Conservation (phyloP, 1,284 basidiomycete genomes). For the Rhodotorula sp. region DNA sequence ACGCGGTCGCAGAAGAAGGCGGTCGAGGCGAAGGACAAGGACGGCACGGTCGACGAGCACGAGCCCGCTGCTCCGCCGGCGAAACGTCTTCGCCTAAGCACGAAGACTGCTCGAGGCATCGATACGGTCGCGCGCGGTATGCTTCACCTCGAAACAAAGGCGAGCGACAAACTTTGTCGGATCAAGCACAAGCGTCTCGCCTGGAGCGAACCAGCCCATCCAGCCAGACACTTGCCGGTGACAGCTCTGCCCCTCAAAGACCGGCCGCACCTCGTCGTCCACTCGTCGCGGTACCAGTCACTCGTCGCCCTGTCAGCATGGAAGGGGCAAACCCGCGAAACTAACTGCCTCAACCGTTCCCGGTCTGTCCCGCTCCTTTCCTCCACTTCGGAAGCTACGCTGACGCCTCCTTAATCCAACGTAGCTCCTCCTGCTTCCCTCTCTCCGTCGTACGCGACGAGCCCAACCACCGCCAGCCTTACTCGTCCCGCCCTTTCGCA, state of each 20-base stretch:
- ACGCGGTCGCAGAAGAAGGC: neutral
- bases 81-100: neutral
- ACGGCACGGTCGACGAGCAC: neutral
- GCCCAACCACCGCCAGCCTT: neutral
- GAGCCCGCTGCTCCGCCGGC: no score
- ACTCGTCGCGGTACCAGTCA: neutral
- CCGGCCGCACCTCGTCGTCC: neutral
- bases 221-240: no score
- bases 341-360: no score
- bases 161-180: neutral
- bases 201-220: no score
- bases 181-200: no score
- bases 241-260: neutral
- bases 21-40: neutral
- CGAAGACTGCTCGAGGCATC: neutral
- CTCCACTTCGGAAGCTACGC: no score
- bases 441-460: slow-evolving; percentile 1
- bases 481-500: rapidly evolving
- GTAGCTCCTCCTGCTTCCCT: neutral
- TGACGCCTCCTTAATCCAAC: neutral
- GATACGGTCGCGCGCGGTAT: no score
- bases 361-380: no score
- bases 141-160: neutral
- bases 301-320: no score
- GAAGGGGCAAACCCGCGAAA: no score